A percentile compares a stretch with the other conserved stretches of the same genome.
These are phyloP conservation scores for Coemansia sp. DNA, from an alignment of 192 early-diverging fungal genomes.

Conservation along the genomic window DNA sequence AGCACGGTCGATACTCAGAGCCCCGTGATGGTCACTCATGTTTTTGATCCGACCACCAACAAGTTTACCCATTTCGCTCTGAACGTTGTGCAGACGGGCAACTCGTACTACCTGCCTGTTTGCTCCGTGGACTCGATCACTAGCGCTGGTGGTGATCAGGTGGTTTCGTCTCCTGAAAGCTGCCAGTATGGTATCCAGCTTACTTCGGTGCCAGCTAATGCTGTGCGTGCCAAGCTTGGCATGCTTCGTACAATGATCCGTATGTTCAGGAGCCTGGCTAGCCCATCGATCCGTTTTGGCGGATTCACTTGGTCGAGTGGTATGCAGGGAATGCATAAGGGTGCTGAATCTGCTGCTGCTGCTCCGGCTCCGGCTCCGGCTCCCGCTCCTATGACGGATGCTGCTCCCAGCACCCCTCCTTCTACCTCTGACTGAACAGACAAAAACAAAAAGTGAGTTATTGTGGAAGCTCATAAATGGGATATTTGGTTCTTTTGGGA, in stretches of 20 bases:
- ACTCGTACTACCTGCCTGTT: constrained; percentile 28
- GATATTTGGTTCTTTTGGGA: no score
- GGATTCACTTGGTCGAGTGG: no score
- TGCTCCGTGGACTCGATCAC: constrained; percentile 21
- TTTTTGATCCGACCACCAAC: constrained; percentile 17
- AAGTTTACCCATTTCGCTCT: constrained; percentile 21
- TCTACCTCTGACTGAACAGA: no score
- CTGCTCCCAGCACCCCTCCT: no score
- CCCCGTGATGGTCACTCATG: constrained; percentile 7
- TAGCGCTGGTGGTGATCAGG: background rate
- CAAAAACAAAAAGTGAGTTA: no score
- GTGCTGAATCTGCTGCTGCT: background rate
- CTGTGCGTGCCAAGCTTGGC: background rate
- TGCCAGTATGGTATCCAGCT: constrained; percentile 9
- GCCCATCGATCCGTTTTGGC: background rate
- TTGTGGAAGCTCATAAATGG: no score
- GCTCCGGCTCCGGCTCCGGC: no score
- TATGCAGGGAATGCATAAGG: background rate
- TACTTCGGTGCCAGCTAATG: constrained; percentile 1
- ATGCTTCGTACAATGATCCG: background rate
- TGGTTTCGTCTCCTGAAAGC: background rate
- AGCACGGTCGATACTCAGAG: background rate
- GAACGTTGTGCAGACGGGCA: constrained; percentile 9
- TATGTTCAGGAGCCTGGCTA: background rate
- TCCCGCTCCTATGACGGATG: no score